Conservation (phyloP, 2,329 filamentous ascomycete species). For the Paraphaeosphaeria minitans region DNA sequence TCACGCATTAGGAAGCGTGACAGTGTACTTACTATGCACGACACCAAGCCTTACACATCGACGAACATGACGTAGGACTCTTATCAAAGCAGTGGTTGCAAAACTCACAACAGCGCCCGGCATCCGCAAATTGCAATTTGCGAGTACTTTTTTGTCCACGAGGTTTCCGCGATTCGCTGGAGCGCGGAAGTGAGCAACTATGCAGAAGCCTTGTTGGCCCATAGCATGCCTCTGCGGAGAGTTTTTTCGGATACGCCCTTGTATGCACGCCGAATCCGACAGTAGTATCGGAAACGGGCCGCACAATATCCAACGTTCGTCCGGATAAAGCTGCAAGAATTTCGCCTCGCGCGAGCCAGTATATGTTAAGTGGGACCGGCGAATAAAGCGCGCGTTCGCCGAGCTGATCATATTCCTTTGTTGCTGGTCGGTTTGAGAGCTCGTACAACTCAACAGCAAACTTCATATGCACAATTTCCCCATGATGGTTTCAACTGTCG, state of each 20-base stretch:
- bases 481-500: not conserved
- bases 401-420: not conserved
- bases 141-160: not conserved
- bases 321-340: not conserved
- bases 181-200: not conserved
- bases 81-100: not conserved
- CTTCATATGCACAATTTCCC: not conserved
- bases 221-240: not conserved
- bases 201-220: not conserved
- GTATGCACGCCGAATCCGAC: not conserved
- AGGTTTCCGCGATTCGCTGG: not conserved
- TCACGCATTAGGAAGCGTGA: not conserved
- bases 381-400: not conserved
- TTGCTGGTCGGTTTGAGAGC: not conserved
- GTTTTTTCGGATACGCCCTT: not conserved
- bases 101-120: not conserved
- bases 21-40: not conserved
- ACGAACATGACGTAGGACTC: not conserved
- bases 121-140: not conserved
- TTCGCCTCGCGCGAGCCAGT: not conserved
- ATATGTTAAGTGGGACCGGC: constrained; percentile 1
- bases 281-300: constrained; percentile 5
- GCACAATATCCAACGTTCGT: not conserved
- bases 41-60: constrained; percentile 2
- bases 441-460: not conserved